Evolutionary conservation across 495 filamentous ascomycete genomes (phyloP).

Genomic region (Physcia stellaris): DNA sequence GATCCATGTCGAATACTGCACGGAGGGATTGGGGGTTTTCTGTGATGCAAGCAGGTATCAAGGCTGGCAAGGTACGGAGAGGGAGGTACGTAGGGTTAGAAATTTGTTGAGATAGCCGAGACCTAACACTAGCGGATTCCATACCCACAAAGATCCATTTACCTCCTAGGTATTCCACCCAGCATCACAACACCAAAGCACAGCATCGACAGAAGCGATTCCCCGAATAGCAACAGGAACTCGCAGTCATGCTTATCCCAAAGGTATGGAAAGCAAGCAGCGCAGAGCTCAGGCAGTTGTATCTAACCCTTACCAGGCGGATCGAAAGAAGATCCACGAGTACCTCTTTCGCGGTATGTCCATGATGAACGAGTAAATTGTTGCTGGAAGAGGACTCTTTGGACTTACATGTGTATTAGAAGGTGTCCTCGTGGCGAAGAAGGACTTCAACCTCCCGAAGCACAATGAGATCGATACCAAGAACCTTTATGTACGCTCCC

Average conservation of each 20-base stretch:
- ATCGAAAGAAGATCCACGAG: conserved; percentile 99
- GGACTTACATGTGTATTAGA: conserved; percentile 42
- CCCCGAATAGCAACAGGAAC: conserved; percentile 44
- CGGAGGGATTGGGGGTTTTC: too few species aligned
- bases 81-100: too few species aligned
- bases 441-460: conserved; percentile 91
- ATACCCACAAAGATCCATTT: too few species aligned
- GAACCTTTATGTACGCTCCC: conserved; percentile 64
- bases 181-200: not conserved
- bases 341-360: conserved; percentile 93
- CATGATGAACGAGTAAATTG: conserved; percentile 1
- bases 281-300: too few species aligned
- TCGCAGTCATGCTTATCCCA: too few species aligned
- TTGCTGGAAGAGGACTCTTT: conserved; percentile 4
- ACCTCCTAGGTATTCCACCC: not conserved
- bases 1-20: conserved; percentile 18
- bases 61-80: too few species aligned
- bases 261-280: too few species aligned
- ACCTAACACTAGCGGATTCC: too few species aligned
- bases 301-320: too few species aligned
- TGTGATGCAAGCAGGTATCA: too few species aligned
- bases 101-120: too few species aligned
- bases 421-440: conserved; percentile 98
- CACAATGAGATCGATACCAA: conserved; percentile 93
- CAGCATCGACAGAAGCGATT: conserved; percentile 39